Evolutionary conservation across 345 rosid species (phyloP), one percentile per base, ranked within the genome.

Genomic region (Linum lewisii): DNA sequence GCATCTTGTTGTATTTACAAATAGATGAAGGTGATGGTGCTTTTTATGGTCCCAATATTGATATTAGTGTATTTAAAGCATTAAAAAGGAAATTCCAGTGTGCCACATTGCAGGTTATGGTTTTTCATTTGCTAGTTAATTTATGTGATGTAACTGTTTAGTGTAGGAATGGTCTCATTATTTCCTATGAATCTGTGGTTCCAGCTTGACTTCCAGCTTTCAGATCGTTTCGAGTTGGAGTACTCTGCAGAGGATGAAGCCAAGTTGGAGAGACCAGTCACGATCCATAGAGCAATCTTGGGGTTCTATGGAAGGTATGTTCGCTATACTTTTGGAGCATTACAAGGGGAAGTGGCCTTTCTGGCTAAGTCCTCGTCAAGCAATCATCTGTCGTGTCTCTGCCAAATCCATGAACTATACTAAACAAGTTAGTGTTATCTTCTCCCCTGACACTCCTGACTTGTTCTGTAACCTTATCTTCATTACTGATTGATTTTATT

Each of bases 281-380:
- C 89, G 96, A 80, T 93, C 64, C 99, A 93, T 69, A 80, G 99
- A 73, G 95, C 99, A 7, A 78, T 89, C 74, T 77, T 93, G 50
- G 99, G 99, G 29, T n/a, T 93, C 99, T 54, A 87, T 89, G 61
- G 99, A 93, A 74, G 85, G 97, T 24, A 93, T 93, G 91, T 74
- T 92, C 79, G 95, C 97, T 38, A 85, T 92, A 66, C 65, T 92
- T 44, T 70, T 93, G 79, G 95, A 93, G 73, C 99, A 89, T 71
- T 89, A 85, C 83, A 84, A 93, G 79, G 96, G 97, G 59, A 93
- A 93, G 67, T 93, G 97, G n/a, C n/a, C n/a, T n/a, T n/a, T n/a
- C n/a, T n/a, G n/a, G n/a, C n/a, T n/a, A n/a, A n/a, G n/a, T n/a
- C 99, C 99, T 0, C 92, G 97, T 55, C 99, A 93, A 70, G 95